Evolutionary conservation across 805 yeast genomes (phyloP).

Genomic region (Tetrapisispora arboricola): DNA sequence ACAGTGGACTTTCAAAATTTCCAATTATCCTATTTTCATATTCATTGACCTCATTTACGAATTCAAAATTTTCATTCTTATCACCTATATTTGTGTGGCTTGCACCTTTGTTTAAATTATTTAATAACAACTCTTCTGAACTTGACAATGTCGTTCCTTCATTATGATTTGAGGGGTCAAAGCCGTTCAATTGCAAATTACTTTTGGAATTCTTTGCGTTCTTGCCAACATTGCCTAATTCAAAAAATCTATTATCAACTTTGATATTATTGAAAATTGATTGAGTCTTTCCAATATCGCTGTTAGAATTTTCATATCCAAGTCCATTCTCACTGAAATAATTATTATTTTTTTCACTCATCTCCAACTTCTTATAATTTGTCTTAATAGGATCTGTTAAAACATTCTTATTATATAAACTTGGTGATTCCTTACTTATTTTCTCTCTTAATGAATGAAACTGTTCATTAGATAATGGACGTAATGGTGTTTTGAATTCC

Average conservation of each 20-base stretch:
- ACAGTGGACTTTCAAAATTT: conserved; percentile 24
- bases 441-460: conserved; percentile 14
- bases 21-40: conserved; percentile 9
- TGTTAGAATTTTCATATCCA: too few species aligned
- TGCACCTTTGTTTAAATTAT: too few species aligned
- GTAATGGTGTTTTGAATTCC: conserved; percentile 14
- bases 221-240: not conserved
- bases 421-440: conserved; percentile 22
- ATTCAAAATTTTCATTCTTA: too few species aligned
- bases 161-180: too few species aligned
- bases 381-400: conserved; percentile 1
- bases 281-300: not conserved
- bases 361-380: not conserved
- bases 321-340: not conserved
- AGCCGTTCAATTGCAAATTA: too few species aligned
- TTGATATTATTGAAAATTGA: conserved; percentile 1
- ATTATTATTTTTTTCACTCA: not conserved
- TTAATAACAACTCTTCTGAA: too few species aligned
- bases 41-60: not conserved
- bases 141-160: too few species aligned
- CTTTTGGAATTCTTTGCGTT: not conserved
- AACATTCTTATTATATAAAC: conserved; percentile 17
- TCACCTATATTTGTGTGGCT: too few species aligned
- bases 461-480: conserved; percentile 17
- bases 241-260: not conserved